Evolutionary conservation across 768 basidiomycete species (phyloP).

Genomic region (Kwoniella heveanensis): DNA sequence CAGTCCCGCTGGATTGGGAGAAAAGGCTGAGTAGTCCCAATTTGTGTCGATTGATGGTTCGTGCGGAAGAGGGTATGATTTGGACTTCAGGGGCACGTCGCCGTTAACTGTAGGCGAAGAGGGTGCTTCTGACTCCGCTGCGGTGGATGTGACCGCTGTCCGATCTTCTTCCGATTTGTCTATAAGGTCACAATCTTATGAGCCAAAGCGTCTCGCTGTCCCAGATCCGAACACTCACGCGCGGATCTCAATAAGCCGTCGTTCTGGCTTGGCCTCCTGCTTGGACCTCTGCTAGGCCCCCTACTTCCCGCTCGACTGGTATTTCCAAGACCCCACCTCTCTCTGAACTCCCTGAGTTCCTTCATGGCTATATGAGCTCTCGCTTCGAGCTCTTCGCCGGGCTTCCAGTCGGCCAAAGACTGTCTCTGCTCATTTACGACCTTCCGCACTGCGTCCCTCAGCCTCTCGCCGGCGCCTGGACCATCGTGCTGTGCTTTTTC

Average conservation of each 20-base stretch:
- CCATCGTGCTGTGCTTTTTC: constrained; percentile 34
- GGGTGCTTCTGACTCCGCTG: constrained; percentile 39
- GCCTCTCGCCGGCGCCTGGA: constrained; percentile 33
- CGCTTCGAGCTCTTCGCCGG: constrained; percentile 45
- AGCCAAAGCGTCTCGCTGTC: too few species aligned
- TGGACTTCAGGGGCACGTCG: constrained; percentile 31
- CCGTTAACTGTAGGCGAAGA: constrained; percentile 35
- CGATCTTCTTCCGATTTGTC: constrained; percentile 28
- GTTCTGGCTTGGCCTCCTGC: constrained; percentile 35
- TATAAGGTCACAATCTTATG: too few species aligned
- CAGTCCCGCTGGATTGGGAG: background rate
- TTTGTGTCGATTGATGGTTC: constrained; percentile 2
- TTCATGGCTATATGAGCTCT: constrained; percentile 43
- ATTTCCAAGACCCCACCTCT: constrained; percentile 26
- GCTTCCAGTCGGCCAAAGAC: constrained; percentile 45
- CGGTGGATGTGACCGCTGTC: constrained; percentile 22
- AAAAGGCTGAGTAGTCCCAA: constrained; percentile 10
- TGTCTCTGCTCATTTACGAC: constrained; percentile 48
- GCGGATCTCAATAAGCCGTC: constrained; percentile 12
- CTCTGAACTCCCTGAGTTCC: constrained; percentile 48
- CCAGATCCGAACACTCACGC: too few species aligned
- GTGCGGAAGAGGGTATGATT: constrained; percentile 24
- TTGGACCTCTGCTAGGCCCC: constrained; percentile 42
- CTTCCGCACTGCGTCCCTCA: constrained; percentile 46
- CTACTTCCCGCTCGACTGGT: constrained; percentile 41